Evolutionary conservation across 2,329 filamentous ascomycete genomes (phyloP), one percentile per base, ranked within the genome.

Genomic region (Paracoccidioides lutzii): DNA sequence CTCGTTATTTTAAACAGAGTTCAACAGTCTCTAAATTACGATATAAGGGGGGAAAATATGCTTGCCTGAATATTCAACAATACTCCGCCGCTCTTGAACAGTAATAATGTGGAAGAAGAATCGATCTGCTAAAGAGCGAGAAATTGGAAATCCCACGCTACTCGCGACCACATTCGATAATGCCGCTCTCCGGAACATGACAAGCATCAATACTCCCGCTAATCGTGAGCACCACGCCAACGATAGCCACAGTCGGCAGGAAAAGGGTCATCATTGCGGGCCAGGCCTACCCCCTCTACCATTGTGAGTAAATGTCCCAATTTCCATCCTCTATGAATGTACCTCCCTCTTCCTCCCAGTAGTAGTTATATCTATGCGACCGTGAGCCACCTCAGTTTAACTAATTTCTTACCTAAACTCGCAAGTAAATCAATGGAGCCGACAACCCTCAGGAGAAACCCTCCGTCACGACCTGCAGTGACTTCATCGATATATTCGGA

Each of bases 401-500:
- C 46, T 50, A 50, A 50, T 46, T 52, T 59, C 33, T 55, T 53
- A 22, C n/a, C n/a, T 54, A 38, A 22, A 28, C 55, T 42, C 55
- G 44, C 44, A 52, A 66, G 64, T 42, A 59, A 61, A 30, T 53
- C 54, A 43, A 35, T 50, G 7, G 55, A 59, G 49, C 55, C 61
- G 41, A 50, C 57, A 53, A 46, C 59, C 42, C 56, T 55, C 49
- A 41, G 55, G 50, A 60, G 61, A 57, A 63, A 59, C 42, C 58
- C 59, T 56, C 59, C 56, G 38, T 45, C 57, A 9, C 58, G 57
- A 44, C 59, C 70, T 59, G 76, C 78, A 43, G 76, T 78, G n/a
- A 61, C 73, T 5, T 84, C 83, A 37, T 85, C 84, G 14, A 61
- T 82, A 49, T 85, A 86, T 66, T 81, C 82, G 48, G 76, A 80